Evolutionary conservation across 352 stramenopile species (phyloP), one percentile per base, ranked within the genome.

Genomic region (Globisporangium spiculum): DNA sequence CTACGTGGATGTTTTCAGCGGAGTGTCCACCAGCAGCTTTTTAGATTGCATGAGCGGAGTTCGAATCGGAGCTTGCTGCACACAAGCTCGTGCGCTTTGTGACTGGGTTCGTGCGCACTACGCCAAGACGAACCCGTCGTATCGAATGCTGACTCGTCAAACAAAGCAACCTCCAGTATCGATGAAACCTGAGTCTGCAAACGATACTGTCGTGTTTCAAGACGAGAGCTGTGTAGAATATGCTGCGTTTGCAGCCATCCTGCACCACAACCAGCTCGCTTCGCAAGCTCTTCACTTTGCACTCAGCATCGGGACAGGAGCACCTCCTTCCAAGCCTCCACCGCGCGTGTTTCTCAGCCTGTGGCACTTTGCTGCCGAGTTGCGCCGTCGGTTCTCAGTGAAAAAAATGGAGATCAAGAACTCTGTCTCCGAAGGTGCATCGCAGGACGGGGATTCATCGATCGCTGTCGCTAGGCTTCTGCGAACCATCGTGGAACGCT

Each of bases 81-180:
- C 1, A 3, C 26, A 58, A 36, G 70, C 71, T n/a, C 44, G 65
- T 3, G 22, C n/a, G 18, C 22, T 94, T 0, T 93, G 83, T 44
- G 62, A 83, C 10, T 91, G 83, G 84, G 66, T 93, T 0, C 76
- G 83, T 61, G 66, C 76, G 6, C 63, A 60, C 36, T 86, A 93
- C 38, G 72, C 75, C 0, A 81, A 74, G 48, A 76, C 66, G 38
- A 83, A 95, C 22, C 30, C 78, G 2, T 77, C 79, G 12, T 95
- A 95, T 67, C 79, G 84, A 18, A 92, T 95, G 79, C 71, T 93
- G 3, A 18, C 81, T 14, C 80, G 83, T 0, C 79, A 88, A 32
- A 56, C 73, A 8, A 70, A 80, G n/a, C 67, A 70, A 10, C 41
- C 71, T 3, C 55, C 70, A 55, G 70, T 27, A 12, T 14, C 46